Conservation (phyloP, 2,329 filamentous ascomycete species). For the Parafenestella ontariensis region DNA sequence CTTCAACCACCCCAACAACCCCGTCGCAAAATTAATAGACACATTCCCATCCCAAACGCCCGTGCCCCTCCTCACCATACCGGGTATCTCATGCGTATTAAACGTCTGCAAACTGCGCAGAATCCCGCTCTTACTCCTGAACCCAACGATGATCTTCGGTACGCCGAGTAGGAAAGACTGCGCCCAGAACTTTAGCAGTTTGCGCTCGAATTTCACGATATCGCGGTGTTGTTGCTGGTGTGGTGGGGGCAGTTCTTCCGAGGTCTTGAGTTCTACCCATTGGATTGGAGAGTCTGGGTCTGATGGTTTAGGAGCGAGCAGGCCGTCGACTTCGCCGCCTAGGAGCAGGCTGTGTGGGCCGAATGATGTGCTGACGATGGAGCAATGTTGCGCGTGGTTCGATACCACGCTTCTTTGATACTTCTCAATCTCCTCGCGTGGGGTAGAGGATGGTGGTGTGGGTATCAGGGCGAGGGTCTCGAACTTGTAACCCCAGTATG, state of each 20-base stretch:
- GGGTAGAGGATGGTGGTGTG: constrained; percentile 77
- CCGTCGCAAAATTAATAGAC: constrained; percentile 88
- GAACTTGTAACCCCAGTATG: constrained; percentile 98
- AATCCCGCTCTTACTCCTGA: constrained; percentile 75
- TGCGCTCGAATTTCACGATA: constrained; percentile 80
- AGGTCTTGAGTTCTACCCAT: constrained; percentile 96
- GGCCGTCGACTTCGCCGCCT: constrained; percentile 92
- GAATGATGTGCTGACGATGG: constrained; percentile 86
- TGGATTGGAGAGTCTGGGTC: constrained; percentile 63
- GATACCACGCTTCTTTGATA: constrained; percentile 76
- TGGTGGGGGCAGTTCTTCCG: constrained; percentile 65
- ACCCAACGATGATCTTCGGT: constrained; percentile 89
- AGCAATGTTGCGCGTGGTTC: constrained; percentile 96
- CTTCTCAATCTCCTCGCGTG: constrained; percentile 78
- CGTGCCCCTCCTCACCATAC: constrained; percentile 72
- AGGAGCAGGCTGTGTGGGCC: constrained; percentile 77
- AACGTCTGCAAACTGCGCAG: constrained; percentile 78
- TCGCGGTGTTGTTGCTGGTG: constrained; percentile 66
- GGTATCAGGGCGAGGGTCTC: constrained; percentile 83
- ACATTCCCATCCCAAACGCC: constrained; percentile 88
- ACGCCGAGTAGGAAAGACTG: constrained; percentile 95
- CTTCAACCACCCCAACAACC: constrained; percentile 77
- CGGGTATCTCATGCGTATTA: constrained; percentile 79
- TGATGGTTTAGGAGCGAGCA: constrained; percentile 38
- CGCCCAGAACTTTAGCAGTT: constrained; percentile 95